Evolutionary conservation across 1,284 basidiomycete species (phyloP), one percentile per base, ranked within the genome.

Genomic region (Xerocomus amazonicus): DNA sequence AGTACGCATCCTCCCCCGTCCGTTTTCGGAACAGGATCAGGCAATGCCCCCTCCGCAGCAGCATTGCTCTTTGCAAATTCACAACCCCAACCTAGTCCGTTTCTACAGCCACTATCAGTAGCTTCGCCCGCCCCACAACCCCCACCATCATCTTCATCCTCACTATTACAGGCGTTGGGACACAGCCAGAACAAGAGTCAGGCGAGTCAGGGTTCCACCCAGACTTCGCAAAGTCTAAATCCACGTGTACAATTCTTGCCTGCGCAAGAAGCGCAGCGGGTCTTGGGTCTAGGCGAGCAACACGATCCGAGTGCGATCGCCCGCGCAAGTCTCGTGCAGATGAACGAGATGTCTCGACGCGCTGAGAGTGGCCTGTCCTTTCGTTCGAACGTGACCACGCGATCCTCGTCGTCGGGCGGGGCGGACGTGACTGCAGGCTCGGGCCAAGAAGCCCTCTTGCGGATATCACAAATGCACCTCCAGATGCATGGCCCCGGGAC

Each of bases 321-420:
- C 2, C 75, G 79, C 28, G 81, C 81, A 17, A 70, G 65, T 51
- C 56, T 88, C 55, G 75, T 79, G 56, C 84, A 87, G 64, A 84
- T 90, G 80, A 88, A 81, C 67, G 84, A 88, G 63, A 78, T 86
- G 54, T 83, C 83, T 26, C 71, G 82, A 43, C 74, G 83, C 29
- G 83, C 81, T 19, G 71, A 73, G 59, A 69, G 62, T 47, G 70
- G 73, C 4, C 63, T 70, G 71, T 65, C 69, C 35, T 76, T 79
- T 66, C 53, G 52, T 31, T 48, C 55, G 14, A 53, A 23, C 42
- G 35, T 48, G 23, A 40, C 43, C 0, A 17, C 48, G 7, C 47
- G 61, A 10, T 62, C 61, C 27, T 17, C 56, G 8, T 59, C 59
- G 16, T 61, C 51, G 6, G 56, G 28, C 19, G 58, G 48, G 33